Conservation (phyloP, 257 asterid genomes). For the Jaltomata sinuosa region DNA sequence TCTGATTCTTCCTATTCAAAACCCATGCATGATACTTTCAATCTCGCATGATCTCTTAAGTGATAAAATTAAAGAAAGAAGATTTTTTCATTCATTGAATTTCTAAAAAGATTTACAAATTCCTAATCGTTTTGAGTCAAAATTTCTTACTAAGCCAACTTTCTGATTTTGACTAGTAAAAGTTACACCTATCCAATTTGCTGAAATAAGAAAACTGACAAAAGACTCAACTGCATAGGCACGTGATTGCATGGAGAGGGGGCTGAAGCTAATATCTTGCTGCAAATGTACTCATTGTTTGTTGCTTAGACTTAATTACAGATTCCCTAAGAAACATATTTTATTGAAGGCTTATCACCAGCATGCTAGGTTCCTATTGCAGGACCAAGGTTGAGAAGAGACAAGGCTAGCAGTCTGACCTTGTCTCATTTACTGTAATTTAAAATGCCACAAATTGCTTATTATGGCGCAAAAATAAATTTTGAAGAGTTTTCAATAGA, state of each 20-base stretch:
- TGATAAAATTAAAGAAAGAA: neutral
- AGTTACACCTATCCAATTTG: neutral
- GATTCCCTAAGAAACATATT: slow-evolving; percentile 14
- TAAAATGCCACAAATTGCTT: neutral
- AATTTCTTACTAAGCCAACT: neutral
- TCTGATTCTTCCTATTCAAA: neutral
- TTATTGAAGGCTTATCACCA: neutral
- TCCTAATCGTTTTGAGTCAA: neutral
- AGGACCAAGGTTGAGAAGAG: neutral
- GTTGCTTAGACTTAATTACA: slow-evolving; percentile 12
- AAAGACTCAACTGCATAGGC: neutral
- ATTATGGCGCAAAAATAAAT: neutral
- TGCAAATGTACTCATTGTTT: slow-evolving; percentile 18
- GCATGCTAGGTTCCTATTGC: neutral
- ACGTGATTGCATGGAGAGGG: neutral
- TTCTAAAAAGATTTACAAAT: neutral
- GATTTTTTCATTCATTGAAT: neutral
- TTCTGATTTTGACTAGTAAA: neutral
- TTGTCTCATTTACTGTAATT: neutral
- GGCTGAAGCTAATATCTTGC: slow-evolving; percentile 13
- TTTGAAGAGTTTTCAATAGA: neutral
- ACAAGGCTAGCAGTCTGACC: neutral
- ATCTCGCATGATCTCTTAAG: neutral
- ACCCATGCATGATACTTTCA: neutral
- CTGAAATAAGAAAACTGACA: neutral